phyloP scores from a whole-genome alignment of 306 rosid genomes.

The Malus orientalis region DNA sequence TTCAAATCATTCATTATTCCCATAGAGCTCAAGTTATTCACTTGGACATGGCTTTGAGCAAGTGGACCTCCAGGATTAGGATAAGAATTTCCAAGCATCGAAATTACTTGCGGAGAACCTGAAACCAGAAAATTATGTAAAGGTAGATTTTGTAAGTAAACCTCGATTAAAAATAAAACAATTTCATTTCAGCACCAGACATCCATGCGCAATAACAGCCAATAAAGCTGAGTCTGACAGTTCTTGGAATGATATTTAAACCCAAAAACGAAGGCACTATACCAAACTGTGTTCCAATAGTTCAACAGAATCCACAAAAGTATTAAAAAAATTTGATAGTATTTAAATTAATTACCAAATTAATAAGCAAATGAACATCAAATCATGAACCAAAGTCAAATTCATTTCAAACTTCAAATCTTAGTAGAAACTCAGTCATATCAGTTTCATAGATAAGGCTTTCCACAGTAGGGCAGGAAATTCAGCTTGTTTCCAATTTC shows the following conservation, averaged over 20 bases:
- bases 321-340: background rate
- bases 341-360: background rate
- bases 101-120: conserved; percentile 90
- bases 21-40: conserved; percentile 69
- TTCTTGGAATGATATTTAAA: background rate
- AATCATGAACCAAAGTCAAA: background rate
- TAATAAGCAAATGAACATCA: background rate
- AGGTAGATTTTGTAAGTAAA: background rate
- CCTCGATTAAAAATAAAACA: background rate
- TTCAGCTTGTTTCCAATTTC: background rate
- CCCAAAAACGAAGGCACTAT: background rate
- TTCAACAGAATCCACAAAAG: background rate
- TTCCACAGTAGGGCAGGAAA: background rate
- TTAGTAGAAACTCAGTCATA: background rate
- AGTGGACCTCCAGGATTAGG: conserved; percentile 76
- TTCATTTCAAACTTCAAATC: background rate
- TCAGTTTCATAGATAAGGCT: background rate
- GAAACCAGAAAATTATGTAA: conserved; percentile 31
- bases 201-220: background rate
- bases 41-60: conserved; percentile 80
- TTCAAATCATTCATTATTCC: conserved; percentile 91
- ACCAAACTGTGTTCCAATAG: background rate
- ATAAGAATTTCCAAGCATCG: conserved; percentile 86
- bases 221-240: background rate
- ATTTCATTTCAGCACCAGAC: background rate